These are phyloP conservation scores for Phialemoniopsis sp. DNA, from an alignment of 2,329 filamentous ascomycete species.

Conservation along the genomic window DNA sequence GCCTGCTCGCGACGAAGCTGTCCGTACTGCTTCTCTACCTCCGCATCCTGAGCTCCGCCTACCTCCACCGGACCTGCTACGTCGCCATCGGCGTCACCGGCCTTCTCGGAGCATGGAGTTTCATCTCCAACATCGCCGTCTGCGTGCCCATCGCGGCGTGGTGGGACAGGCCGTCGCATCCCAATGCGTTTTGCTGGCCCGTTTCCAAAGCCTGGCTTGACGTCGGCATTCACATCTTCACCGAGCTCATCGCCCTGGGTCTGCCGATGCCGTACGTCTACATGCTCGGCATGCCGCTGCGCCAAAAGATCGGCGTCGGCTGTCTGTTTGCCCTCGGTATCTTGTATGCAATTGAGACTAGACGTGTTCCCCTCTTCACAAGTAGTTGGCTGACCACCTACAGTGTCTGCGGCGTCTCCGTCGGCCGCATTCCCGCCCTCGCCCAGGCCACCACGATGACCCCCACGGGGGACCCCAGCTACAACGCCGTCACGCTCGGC, in stretches of 20 bases:
- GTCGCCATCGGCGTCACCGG: slow-evolving; percentile 17
- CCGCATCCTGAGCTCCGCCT: slow-evolving; percentile 18
- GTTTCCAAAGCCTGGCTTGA: background rate
- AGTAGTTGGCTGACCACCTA: no score
- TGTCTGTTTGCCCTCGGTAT: slow-evolving; percentile 35
- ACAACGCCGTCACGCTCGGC: no score
- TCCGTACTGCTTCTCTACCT: slow-evolving; percentile 22
- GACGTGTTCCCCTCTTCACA: no score
- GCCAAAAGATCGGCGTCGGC: slow-evolving; percentile 5
- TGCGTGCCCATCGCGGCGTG: slow-evolving; percentile 23
- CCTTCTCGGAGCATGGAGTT: slow-evolving; percentile 12
- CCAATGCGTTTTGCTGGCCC: slow-evolving; percentile 8
- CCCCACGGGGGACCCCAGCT: no score
- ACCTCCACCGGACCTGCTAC: slow-evolving; percentile 21
- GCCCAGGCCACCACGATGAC: no score
- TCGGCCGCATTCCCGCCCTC: no score
- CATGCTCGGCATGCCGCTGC: slow-evolving; percentile 6
- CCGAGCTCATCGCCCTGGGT: slow-evolving; percentile 51
- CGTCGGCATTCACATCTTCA: slow-evolving; percentile 39
- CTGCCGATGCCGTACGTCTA: slow-evolving; percentile 9
- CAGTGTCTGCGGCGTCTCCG: no score
- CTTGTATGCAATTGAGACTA: slow-evolving; percentile 27
- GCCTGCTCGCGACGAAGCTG: slow-evolving; percentile 19
- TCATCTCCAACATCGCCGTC: slow-evolving; percentile 19
- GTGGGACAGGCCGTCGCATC: slow-evolving; percentile 15